Evolutionary conservation across 2,329 filamentous ascomycete genomes (phyloP), one percentile per base, ranked within the genome.

Genomic region (Reticulascus tulasneorum): DNA sequence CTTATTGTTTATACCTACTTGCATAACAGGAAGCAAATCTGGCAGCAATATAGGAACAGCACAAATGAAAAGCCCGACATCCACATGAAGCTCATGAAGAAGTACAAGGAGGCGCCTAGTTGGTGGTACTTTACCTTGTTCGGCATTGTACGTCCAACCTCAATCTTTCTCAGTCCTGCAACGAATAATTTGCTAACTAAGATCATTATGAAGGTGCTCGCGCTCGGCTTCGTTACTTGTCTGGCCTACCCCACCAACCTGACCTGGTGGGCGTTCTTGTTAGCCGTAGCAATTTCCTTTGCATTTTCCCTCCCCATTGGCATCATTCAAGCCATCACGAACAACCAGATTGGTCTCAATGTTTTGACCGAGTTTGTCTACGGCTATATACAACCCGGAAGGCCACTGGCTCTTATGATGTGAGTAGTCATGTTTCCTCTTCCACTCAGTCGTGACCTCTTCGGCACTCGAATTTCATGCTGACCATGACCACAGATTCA

Each of bases 361-460:
- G 82, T 89, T 18, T 63, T 88, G 44, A 85, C 82, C 1, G 83
- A 86, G 60, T 86, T 87, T 45, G 64, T 89, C 5, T 78, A 79
- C 40, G 84, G 84, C 2, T 88, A 88, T 50, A 84, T 88, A 49
- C 81, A 86, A 44, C 83, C 83, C 0, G 84, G 84, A 3, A 65
- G 75, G 6, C 84, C 84, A 0, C 62, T 88, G 36, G 84, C 80
- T 0, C 74, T 87, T 43, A 88, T 89, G 83, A 69, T 87, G 64
- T 84, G 53, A 47, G 65, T 51, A 16, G 6, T 7, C 9, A 6
- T 18, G 15, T 25, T 12, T 11, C 4, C 11, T 16, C 3, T 19
- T 16, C 5, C 18, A n/a, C 33, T 40, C 7, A 38, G 39, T 23
- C 3, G 4, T 15, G 4, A 16, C n/a, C 13, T n/a, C n/a, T n/a